Evolutionary conservation across 2,329 filamentous ascomycete genomes (phyloP).

Genomic region (Furcasterigmium sp.): DNA sequence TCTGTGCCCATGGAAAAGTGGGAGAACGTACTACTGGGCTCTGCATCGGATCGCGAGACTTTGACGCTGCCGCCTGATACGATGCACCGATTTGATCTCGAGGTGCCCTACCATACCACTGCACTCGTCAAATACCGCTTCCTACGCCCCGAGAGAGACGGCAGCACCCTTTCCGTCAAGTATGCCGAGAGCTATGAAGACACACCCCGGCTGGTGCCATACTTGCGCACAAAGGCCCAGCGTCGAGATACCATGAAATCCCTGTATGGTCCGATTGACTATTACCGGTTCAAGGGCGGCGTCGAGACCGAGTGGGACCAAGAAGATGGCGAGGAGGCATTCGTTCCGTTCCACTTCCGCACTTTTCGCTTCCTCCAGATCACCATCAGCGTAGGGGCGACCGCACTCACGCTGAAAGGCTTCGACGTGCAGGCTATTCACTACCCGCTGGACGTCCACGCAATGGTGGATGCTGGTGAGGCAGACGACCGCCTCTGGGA

Average conservation of each 20-base stretch:
- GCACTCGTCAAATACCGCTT: not conserved
- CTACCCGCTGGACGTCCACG: conserved; percentile 10
- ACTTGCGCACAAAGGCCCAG: not conserved
- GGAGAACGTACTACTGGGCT: not conserved
- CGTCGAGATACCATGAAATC: conserved; percentile 1
- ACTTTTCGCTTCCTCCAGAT: conserved; percentile 9
- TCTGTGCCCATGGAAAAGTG: not conserved
- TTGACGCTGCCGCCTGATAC: not conserved
- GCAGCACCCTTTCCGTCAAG: not conserved
- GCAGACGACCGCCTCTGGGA: conserved; percentile 14
- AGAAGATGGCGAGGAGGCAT: not conserved
- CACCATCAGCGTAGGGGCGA: conserved; percentile 2
- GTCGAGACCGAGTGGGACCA: not conserved
- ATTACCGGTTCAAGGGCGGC: not conserved
- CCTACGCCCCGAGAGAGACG: not conserved
- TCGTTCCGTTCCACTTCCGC: conserved; percentile 13
- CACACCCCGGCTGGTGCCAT: not conserved
- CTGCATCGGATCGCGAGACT: not conserved
- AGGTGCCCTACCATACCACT: not conserved
- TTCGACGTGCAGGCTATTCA: conserved; percentile 6
- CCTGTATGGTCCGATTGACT: conserved; percentile 3
- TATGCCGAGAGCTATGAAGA: conserved; percentile 7
- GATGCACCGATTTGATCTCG: conserved; percentile 1
- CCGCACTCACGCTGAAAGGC: not conserved
- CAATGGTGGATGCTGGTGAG: not conserved